Conservation (phyloP, 371 early-diverging fungal species). For the Saksenaea oblongispora region DNA sequence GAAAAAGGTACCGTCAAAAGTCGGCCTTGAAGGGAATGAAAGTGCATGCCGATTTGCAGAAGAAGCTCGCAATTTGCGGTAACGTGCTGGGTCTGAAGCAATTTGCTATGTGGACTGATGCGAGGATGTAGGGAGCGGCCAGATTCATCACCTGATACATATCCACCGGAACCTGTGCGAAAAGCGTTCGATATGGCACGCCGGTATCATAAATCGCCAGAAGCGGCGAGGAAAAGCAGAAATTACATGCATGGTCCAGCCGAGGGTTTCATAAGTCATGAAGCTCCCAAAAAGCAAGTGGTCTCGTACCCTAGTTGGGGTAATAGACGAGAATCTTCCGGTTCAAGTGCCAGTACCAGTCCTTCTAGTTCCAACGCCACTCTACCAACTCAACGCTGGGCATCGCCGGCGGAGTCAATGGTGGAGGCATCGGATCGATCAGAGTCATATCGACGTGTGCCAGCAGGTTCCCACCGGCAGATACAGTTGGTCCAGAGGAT, state of each 20-base stretch:
- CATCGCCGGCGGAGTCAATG: not conserved
- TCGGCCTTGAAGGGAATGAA: constrained; percentile 3
- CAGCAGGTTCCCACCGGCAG: not conserved
- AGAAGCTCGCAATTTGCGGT: constrained; percentile 1
- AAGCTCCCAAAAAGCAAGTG: not conserved
- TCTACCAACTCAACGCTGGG: not conserved
- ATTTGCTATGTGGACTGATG: not conserved
- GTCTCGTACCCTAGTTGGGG: not conserved
- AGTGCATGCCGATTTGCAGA: not conserved
- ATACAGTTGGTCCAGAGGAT: not conserved
- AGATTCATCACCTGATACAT: not conserved
- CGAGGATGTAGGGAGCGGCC: not conserved
- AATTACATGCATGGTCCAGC: not conserved
- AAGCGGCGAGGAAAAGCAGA: not conserved
- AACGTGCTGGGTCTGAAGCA: not conserved
- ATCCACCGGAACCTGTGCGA: constrained; percentile 2
- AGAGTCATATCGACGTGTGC: not conserved
- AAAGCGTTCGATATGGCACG: constrained; percentile 1
- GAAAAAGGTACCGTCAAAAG: constrained; percentile 4
- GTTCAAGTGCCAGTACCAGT: not conserved
- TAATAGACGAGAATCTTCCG: not conserved
- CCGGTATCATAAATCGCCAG: not conserved
- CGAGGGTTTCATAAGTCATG: not conserved
- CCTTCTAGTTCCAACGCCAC: not conserved
- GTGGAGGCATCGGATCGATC: not conserved